Conservation (phyloP, 2,329 filamentous ascomycete genomes). For the Claviceps maximensis region DNA sequence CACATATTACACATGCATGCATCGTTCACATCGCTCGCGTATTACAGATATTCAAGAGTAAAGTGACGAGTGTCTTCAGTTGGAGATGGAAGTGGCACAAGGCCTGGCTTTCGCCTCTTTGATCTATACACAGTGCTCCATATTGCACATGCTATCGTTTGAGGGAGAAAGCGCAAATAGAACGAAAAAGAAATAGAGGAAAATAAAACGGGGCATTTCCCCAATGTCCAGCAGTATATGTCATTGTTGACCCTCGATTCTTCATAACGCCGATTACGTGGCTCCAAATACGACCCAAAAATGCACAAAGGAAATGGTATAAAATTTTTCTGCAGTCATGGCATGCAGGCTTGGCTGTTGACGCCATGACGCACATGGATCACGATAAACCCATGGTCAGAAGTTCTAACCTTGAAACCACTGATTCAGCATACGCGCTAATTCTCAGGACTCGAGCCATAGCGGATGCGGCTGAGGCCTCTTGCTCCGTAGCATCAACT, state of each 20-base stretch:
- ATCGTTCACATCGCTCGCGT: no score
- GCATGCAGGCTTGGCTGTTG: not conserved
- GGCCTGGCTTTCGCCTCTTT: slow-evolving; percentile 5
- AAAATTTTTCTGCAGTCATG: not conserved
- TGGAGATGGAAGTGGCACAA: not conserved
- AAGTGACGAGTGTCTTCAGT: not conserved
- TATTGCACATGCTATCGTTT: not conserved
- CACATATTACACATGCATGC: not conserved
- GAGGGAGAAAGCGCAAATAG: not conserved
- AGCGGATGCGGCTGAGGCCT: slow-evolving; percentile 28
- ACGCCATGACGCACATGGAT: not conserved
- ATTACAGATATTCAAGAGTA: not conserved
- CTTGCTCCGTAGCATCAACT: slow-evolving; percentile 42
- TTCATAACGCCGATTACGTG: slow-evolving; percentile 4
- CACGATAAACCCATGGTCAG: slow-evolving; percentile 22
- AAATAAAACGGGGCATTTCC: not conserved
- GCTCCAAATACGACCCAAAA: slow-evolving; percentile 1
- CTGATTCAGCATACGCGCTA: slow-evolving; percentile 23
- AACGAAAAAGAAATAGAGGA: not conserved
- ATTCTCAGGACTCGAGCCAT: slow-evolving; percentile 39
- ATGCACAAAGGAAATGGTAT: slow-evolving; percentile 4
- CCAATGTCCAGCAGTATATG: not conserved
- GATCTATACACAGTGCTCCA: slow-evolving; percentile 6
- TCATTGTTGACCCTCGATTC: not conserved
- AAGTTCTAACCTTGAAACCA: slow-evolving; percentile 24